Base-by-base conservation (phyloP, 129 eudicot species). In the Deinandra increscens region DNA sequence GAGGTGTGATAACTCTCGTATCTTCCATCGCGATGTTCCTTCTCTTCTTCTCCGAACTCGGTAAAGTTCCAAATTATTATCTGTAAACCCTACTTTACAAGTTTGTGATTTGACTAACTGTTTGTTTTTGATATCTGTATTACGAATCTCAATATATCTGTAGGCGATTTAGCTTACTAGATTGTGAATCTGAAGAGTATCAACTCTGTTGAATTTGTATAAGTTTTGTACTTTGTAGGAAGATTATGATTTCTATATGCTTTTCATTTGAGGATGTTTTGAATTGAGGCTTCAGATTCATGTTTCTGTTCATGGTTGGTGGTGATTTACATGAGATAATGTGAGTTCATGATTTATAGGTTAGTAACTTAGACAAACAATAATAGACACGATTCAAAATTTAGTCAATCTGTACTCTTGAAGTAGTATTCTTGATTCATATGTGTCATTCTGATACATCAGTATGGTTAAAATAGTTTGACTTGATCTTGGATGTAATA, bases 31-130 rank as follows among this genome's bases (percentile, higher is more conserved):
- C 81, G 75, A 89, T 89, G 81, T 77, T 83, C 43, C 68, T 89
- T 64, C 86, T 89, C 41, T 84, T 89, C 84, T 60, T 86, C 86
- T 84, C 88, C 41, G 96, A 89, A 76, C 81, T 89, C 60, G 81
- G 97, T 91, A 85, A 50, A 80, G 46, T 38, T 78, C 0, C 38
- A 23, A n/a, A 44, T 62, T 43, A 5, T 56, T 26, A 5, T 37
- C 3, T 26, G 5, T 29, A 64, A 42, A 20, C 62, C 75, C 60
- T 42, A 62, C 4, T 31, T 18, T 66, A 26, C 41, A 46, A 56
- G 19, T n/a, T 7, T 33, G 63, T 54, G 34, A 7, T 76, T 69
- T 39, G 34, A 33, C 19, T 37, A 39, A 17, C 9, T 77, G 18
- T 29, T 18, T 50, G 49, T 37, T 42, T 6, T 60, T 37, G 7